Base-by-base conservation (phyloP, 257 asterid genomes). In the Lycium ferocissimum region DNA sequence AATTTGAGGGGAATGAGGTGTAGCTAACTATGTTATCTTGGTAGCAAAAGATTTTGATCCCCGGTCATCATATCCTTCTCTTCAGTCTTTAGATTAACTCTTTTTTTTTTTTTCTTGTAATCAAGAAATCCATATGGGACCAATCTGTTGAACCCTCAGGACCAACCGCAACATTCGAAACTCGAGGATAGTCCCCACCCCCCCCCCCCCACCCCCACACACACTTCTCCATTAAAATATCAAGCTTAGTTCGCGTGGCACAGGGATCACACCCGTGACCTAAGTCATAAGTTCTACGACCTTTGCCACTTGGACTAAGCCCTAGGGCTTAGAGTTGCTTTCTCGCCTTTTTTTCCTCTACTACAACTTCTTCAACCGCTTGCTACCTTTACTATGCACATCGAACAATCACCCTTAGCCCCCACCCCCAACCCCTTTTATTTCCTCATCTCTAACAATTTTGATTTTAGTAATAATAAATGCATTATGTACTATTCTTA, bases 301-400 rank as follows among this genome's bases (percentile, higher is more conserved):
- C 49, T 70, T 70, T 8, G 33, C 54, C 54, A 38, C 15, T 70
- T 70, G 79, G 38, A 70, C 54, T 40, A 70, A 17, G 15, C 15
- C 15, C 11, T 70, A 33, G 33, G 53, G 26, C 20, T 70, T 70
- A 70, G 54, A 15, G 33, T 26, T 75, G 61, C 43, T 75, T 12
- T 49, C 40, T 14, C 61, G 1, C n/a, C 81, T 6, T 47, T 20
- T 3, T 6, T 73, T 73, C 49, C 81, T 49, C 58, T 22, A 75
- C 43, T 49, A 22, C 33, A 75, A 61, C 20, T 49, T 72, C 38
- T 45, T 75, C 62, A 75, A 49, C 62, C n/a, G 13, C 61, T 75
- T 75, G 62, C 81, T 75, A 49, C 81, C 81, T 75, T 75, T 13
- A 75, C 62, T 3, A 49, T 49, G n/a, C 40, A 73, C 43, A 73